These are phyloP conservation scores for Pleurotus eryngii DNA, from an alignment of 768 basidiomycete species.

Conservation along the genomic window DNA sequence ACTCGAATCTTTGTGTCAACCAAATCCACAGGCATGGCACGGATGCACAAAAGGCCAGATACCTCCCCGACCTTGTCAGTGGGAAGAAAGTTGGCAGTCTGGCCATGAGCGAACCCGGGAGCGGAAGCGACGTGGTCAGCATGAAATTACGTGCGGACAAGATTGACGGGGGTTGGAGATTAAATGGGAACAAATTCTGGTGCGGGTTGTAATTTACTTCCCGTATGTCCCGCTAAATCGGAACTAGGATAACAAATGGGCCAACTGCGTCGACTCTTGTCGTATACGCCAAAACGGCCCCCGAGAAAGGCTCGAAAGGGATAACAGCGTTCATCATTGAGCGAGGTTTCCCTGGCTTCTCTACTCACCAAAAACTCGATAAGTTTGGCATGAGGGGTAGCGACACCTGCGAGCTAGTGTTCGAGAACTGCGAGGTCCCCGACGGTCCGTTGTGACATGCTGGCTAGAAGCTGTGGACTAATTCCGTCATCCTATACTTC, in stretches of 20 bases:
- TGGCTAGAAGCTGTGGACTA: neutral
- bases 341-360: slow-evolving; percentile 78
- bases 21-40: slow-evolving; percentile 86
- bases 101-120: slow-evolving; percentile 92
- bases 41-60: slow-evolving; percentile 77
- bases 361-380: slow-evolving; percentile 86
- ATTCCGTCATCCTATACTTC: slow-evolving; percentile 7
- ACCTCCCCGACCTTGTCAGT: slow-evolving; percentile 74
- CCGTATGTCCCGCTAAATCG: no score
- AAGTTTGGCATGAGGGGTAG: slow-evolving; percentile 97
- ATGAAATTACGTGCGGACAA: slow-evolving; percentile 85
- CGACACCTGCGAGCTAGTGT: slow-evolving; percentile 91
- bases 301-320: slow-evolving; percentile 75
- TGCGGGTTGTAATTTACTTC: slow-evolving; percentile 29
- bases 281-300: slow-evolving; percentile 88
- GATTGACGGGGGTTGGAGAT: slow-evolving; percentile 66
- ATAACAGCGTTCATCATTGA: slow-evolving; percentile 93
- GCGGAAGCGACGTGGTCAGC: slow-evolving; percentile 94
- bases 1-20: slow-evolving; percentile 87
- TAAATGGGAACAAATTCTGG: slow-evolving; percentile 96
- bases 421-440: slow-evolving; percentile 87
- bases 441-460: slow-evolving; percentile 49
- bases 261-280: slow-evolving; percentile 88
- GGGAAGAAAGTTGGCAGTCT: slow-evolving; percentile 86
- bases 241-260: slow-evolving; percentile 87